Conservation (phyloP, 2,329 filamentous ascomycete genomes). For the Harringtonia lauricola region DNA sequence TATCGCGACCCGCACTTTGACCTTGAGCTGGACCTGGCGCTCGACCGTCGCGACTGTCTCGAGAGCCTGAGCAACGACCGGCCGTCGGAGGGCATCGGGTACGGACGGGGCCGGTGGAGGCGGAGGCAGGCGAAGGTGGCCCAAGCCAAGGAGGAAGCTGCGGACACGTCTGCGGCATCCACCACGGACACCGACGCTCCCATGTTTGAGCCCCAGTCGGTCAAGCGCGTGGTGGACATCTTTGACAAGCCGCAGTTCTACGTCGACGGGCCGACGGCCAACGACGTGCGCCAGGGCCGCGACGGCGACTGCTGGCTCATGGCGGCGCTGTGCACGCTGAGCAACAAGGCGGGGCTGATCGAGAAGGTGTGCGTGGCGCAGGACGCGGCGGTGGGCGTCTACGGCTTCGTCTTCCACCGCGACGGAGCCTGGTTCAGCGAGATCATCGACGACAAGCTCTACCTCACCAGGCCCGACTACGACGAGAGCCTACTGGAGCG, state of each 20-base stretch:
- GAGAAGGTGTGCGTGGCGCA: conserved; percentile 63
- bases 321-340: conserved; percentile 66
- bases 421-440: conserved; percentile 63
- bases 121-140: no score
- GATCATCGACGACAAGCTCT: conserved; percentile 47
- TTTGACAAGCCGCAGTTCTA: conserved; percentile 70
- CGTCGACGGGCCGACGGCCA: conserved; percentile 63
- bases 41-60: conserved; percentile 37
- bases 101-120: no score
- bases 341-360: conserved; percentile 61
- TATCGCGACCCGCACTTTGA: conserved; percentile 84
- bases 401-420: conserved; percentile 75
- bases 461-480: conserved; percentile 47
- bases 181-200: no score
- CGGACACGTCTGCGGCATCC: no score
- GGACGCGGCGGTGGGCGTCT: conserved; percentile 65
- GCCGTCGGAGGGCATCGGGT: conserved; percentile 1
- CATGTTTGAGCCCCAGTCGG: conserved; percentile 38
- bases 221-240: conserved; percentile 63
- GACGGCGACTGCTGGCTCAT: conserved; percentile 83
- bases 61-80: conserved; percentile 15
- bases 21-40: conserved; percentile 65
- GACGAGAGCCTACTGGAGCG: conserved; percentile 44
- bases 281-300: conserved; percentile 68
- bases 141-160: no score